Evolutionary conservation across 768 basidiomycete species (phyloP), one percentile per base, ranked within the genome.

Genomic region (Hygrocybe punicea): DNA sequence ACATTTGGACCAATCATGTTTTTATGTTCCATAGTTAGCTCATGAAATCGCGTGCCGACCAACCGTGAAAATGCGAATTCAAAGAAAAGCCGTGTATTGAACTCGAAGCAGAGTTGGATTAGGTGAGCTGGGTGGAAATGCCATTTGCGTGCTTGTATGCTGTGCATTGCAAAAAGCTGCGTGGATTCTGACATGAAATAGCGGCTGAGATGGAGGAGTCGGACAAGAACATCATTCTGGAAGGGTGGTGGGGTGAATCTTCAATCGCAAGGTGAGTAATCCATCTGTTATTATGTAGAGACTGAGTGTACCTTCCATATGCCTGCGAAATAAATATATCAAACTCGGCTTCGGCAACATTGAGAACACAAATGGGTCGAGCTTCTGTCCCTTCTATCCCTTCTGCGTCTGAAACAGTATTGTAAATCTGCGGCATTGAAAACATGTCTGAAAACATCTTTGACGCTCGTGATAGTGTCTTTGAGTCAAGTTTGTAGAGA

Each of bases 271-370:
- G 17, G 16, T 44, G n/a, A n/a, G n/a, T n/a, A n/a, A n/a, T n/a
- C n/a, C n/a, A 16, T 19, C 2, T 6, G 5, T 19, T 54, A 10
- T n/a, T 17, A 42, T 5, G 4, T n/a, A 9, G 19, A 37, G 16
- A 16, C 24, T 29, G 8, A 21, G 14, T 39, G n/a, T 34, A 54
- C 53, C 6, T 21, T 54, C 53, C 53, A 40, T 42, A 44, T 4
- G 42, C 40, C 21, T 55, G 53, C 10, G 53, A 44, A 3, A 55
- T 42, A 55, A 55, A 55, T 1, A 55, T 5, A 17, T 55, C 53
- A 29, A 55, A 55, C 25, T 44, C 53, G 4, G 42, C 8, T 33
- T 46, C 53, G n/a, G 17, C n/a, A 7, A 23, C 40, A n/a, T 46
- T 33, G n/a, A n/a, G n/a, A n/a, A n/a, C n/a, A n/a, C n/a, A n/a